A percentile compares a stretch with the other conserved stretches of the same genome.
phyloP scores from a whole-genome alignment of 1,139 yeast genomes.

The Debaryomycetaceae sp. region DNA sequence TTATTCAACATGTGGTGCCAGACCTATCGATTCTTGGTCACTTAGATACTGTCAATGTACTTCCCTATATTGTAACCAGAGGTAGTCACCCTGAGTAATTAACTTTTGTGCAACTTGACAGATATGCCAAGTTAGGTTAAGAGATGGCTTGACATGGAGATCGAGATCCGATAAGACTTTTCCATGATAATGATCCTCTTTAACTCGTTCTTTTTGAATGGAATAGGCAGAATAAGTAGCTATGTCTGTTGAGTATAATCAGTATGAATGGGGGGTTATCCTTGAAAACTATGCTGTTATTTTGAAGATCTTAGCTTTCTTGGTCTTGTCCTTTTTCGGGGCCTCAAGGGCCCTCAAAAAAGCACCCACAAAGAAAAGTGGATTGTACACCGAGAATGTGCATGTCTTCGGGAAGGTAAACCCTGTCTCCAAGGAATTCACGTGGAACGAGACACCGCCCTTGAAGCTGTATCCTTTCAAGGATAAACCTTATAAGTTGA shows the following conservation, averaged over 20 bases:
- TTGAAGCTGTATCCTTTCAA: slow-evolving; percentile 20
- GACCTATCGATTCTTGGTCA: too few relatives aligned
- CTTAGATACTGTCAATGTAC: too few relatives aligned
- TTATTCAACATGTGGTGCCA: too few relatives aligned
- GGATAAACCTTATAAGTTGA: slow-evolving; percentile 8
- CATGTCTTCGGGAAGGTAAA: slow-evolving; percentile 2
- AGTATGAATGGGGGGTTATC: background rate
- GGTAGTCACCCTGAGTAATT: too few relatives aligned
- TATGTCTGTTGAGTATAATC: background rate
- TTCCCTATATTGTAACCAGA: too few relatives aligned
- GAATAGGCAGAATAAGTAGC: background rate
- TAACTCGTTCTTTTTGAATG: too few relatives aligned
- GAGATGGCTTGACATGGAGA: background rate
- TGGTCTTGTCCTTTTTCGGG: background rate
- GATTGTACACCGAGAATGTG: background rate
- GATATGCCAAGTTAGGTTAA: too few relatives aligned
- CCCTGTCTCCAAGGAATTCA: slow-evolving; percentile 13
- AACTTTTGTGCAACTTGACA: too few relatives aligned
- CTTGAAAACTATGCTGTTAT: background rate
- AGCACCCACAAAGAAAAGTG: background rate
- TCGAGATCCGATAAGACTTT: background rate
- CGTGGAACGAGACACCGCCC: slow-evolving; percentile 15
- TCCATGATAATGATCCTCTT: too few relatives aligned
- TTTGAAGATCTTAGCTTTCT: background rate
- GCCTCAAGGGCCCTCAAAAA: background rate